A percentile compares a stretch with the other conserved stretches of the same genome.
Conservation (phyloP, 1,284 basidiomycete genomes). For the Tilletia caries region DNA sequence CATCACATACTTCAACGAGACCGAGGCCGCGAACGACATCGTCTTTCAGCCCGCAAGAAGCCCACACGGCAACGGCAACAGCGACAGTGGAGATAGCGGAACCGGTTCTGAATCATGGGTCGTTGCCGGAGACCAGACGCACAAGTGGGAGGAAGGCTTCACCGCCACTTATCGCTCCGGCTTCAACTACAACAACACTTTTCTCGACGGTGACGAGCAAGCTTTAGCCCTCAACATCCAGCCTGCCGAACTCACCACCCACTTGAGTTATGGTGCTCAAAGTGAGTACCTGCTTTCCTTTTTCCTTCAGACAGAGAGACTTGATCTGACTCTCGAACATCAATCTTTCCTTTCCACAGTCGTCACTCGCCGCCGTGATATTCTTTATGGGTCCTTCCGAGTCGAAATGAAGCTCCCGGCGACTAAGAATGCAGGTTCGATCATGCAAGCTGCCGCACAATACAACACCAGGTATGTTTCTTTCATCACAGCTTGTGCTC, state of each 20-base stretch:
- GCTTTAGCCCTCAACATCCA: slow-evolving; percentile 33
- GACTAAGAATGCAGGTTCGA: slow-evolving; percentile 25
- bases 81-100: not conserved
- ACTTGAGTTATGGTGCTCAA: slow-evolving; percentile 38
- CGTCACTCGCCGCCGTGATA: slow-evolving; percentile 35
- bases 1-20: slow-evolving; percentile 47
- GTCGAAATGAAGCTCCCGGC: slow-evolving; percentile 30
- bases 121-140: slow-evolving; percentile 28
- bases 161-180: slow-evolving; percentile 36
- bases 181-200: slow-evolving; percentile 40
- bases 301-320: not conserved
- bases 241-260: slow-evolving; percentile 25
- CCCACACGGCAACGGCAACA: slow-evolving; percentile 30
- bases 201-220: slow-evolving; percentile 17
- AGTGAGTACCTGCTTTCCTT: slow-evolving; percentile 20
- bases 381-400: slow-evolving; percentile 45
- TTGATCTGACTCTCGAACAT: too few relatives aligned
- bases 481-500: not conserved
- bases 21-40: slow-evolving; percentile 27
- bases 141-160: slow-evolving; percentile 41
- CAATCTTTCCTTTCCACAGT: not conserved
- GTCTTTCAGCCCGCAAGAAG: slow-evolving; percentile 30
- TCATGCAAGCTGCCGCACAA: slow-evolving; percentile 32
- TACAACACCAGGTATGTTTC: slow-evolving; percentile 24
- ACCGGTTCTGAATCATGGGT: slow-evolving; percentile 28